Conservation (phyloP, 257 asterid species). For the Cinchona pubescens region DNA sequence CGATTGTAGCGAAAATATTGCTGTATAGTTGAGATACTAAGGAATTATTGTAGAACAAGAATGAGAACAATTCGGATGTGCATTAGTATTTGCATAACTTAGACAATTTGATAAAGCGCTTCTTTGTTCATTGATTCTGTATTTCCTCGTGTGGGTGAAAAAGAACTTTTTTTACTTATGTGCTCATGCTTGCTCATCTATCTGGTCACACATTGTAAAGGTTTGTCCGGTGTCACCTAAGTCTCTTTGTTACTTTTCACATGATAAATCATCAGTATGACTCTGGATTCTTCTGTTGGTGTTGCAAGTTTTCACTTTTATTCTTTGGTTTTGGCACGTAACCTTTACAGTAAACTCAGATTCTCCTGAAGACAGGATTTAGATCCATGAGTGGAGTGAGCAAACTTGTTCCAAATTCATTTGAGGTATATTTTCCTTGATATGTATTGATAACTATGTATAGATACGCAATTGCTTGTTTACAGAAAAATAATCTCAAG, state of each 20-base stretch:
- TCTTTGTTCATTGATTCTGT: not conserved
- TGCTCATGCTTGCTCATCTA: not conserved
- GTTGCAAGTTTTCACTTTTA: not conserved
- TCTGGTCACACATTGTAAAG: not conserved
- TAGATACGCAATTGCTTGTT: not conserved
- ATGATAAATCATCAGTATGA: not conserved
- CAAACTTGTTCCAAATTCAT: conserved; percentile 45
- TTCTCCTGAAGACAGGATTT: conserved; percentile 33
- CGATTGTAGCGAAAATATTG: not conserved
- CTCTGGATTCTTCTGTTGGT: too few species aligned
- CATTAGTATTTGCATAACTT: not conserved
- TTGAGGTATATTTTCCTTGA: conserved; percentile 44
- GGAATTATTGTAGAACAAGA: not conserved
- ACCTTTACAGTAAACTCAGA: conserved; percentile 32
- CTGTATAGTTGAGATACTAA: not conserved
- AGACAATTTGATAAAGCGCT: not conserved
- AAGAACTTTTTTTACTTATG: not conserved
- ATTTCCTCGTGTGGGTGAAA: not conserved
- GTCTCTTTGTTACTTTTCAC: not conserved
- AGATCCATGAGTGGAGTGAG: conserved; percentile 34
- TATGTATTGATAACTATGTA: not conserved
- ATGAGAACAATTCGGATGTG: not conserved
- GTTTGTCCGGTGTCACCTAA: not conserved
- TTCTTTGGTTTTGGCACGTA: conserved; percentile 12
- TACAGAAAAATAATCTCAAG: not conserved